Evolutionary conservation across 192 early-diverging fungal species (phyloP), one percentile per base, ranked within the genome.

Genomic region (Coemansia sp.): DNA sequence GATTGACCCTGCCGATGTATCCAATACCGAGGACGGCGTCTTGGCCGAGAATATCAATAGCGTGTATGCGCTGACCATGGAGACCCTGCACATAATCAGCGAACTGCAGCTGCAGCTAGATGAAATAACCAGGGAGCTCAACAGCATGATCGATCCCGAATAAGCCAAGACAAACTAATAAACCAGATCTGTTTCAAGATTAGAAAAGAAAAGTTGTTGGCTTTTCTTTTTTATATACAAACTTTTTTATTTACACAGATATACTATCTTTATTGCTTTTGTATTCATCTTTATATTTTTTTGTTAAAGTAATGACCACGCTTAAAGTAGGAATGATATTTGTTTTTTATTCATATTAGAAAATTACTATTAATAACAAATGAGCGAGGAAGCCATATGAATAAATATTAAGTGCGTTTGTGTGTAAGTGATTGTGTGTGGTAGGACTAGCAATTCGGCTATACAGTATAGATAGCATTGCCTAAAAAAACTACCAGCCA

Each of bases 81-180:
- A 65, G 10, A 72, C 69, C 0, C 56, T 69, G 28, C 61, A 55
- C 34, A 55, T 72, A 34, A 78, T 72, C 30, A 55, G 55, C 45
- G 62, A 72, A 22, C 42, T 78, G 3, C 69, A 72, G 55, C 66
- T 78, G n/a, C 75, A 69, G 51, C 63, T 78, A 6, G 75, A 78
- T 25, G 62, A 72, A 13, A 72, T 78, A 11, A 72, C 63, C 10
- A 61, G 48, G n/a, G 68, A 67, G 52, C 65, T 76, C 22, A 56
- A 76, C 34, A 42, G 50, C 9, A 76, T 76, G 60, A 62, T 75
- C 23, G 60, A 55, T 13, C 56, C 29, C 28, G 46, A 48, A 8
- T 25, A 53, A 28, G 28, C 13, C 20, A 67, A 25, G 2, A 22
- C 51, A 25, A 53, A n/a, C n/a, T n/a, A n/a, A n/a, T n/a, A n/a